Conservation (phyloP, 2,329 filamentous ascomycete species). For the Metarhizium brunneum region DNA sequence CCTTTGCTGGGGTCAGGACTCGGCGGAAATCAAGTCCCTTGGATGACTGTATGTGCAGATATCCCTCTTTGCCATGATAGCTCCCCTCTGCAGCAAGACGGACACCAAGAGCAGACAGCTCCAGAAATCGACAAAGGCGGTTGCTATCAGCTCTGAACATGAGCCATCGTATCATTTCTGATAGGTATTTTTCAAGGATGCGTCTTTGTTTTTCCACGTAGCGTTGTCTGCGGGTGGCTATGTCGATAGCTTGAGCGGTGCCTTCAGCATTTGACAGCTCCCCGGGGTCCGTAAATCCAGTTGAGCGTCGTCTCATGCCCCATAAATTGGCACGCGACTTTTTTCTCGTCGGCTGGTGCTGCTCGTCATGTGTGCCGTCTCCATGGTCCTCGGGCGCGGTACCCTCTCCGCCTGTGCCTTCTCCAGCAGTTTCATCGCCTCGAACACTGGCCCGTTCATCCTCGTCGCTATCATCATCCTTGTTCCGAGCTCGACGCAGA, state of each 20-base stretch:
- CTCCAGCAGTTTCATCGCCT: constrained; percentile 36
- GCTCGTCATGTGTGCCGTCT: constrained; percentile 30
- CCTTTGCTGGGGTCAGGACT: constrained; percentile 66
- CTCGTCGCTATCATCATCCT: constrained; percentile 73
- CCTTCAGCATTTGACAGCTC: constrained; percentile 33
- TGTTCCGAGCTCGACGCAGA: constrained; percentile 67
- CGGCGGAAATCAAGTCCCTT: constrained; percentile 82
- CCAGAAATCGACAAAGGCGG: constrained; percentile 87
- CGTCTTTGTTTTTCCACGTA: constrained; percentile 78
- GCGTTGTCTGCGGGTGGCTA: constrained; percentile 33
- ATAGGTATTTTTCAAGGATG: constrained; percentile 81
- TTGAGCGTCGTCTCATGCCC: constrained; percentile 44
- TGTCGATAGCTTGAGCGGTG: constrained; percentile 37
- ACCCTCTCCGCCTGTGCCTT: constrained; percentile 50
- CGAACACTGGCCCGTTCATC: constrained; percentile 42
- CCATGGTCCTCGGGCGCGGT: constrained; percentile 33
- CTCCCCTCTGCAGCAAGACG: constrained; percentile 90
- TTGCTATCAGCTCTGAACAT: constrained; percentile 97
- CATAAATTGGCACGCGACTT: constrained; percentile 46
- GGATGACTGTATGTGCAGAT: constrained; percentile 81
- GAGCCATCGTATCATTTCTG: constrained; percentile 89
- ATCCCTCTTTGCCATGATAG: constrained; percentile 96
- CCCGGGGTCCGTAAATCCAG: constrained; percentile 36
- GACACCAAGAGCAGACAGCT: constrained; percentile 88
- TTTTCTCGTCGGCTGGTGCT: constrained; percentile 27